These are phyloP conservation scores for Fusarium kyushuense DNA, from an alignment of 2,329 filamentous ascomycete genomes.

Conservation along the genomic window DNA sequence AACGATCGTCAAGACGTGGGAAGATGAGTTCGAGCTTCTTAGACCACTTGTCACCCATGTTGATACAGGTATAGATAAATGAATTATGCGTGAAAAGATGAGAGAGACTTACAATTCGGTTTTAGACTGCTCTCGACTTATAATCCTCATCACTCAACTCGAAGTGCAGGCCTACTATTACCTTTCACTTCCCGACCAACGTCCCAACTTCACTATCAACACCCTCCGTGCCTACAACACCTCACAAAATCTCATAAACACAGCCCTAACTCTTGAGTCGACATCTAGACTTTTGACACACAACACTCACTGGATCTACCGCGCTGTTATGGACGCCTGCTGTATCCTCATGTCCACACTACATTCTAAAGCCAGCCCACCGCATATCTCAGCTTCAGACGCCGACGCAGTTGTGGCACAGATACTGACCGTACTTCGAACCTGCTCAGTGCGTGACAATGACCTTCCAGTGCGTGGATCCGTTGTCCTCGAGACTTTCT, in stretches of 20 bases:
- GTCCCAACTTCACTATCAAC: conserved; percentile 57
- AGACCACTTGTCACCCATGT: conserved; percentile 60
- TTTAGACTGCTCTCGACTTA: conserved; percentile 62
- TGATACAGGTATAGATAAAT: conserved; percentile 56
- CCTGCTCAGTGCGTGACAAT: conserved; percentile 61
- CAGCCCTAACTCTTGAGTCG: conserved; percentile 58
- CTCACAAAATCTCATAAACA: conserved; percentile 59
- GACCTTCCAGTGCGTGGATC: conserved; percentile 62
- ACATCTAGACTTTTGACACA: conserved; percentile 58
- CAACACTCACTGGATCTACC: conserved; percentile 63
- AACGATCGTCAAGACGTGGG: conserved; percentile 61
- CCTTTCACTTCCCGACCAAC: conserved; percentile 56
- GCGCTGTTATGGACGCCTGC: conserved; percentile 59
- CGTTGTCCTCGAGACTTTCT: conserved; percentile 63
- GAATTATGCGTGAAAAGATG: neutral
- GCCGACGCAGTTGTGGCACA: conserved; percentile 49
- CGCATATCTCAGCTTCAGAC: conserved; percentile 50
- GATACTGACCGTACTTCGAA: conserved; percentile 54
- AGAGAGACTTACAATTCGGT: neutral
- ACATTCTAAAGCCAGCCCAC: conserved; percentile 57
- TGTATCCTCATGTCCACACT: conserved; percentile 61
- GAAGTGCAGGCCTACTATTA: conserved; percentile 68
- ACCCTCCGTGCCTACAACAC: conserved; percentile 62
- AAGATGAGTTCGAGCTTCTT: conserved; percentile 65
- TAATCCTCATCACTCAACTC: conserved; percentile 62